Conservation (phyloP, 1,284 basidiomycete genomes). For the Ganoderma sinense region DNA sequence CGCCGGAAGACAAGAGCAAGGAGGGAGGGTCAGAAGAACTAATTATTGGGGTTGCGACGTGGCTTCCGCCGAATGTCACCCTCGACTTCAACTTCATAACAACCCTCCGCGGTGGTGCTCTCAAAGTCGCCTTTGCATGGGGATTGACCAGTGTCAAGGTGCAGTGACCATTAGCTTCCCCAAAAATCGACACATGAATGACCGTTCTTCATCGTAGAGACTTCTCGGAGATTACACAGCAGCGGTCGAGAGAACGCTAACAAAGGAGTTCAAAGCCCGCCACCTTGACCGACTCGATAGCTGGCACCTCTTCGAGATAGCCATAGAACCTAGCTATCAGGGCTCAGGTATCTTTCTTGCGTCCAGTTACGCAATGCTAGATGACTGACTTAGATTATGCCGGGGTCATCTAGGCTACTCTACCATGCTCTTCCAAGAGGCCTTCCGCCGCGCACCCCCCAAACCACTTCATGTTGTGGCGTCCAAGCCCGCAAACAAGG, state of each 20-base stretch:
- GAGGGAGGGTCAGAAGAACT: neutral
- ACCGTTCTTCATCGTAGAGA: neutral
- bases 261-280: neutral
- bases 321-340: neutral
- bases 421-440: neutral
- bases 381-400: neutral
- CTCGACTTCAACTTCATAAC: neutral
- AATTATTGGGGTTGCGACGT: neutral
- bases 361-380: neutral
- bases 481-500: neutral
- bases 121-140: neutral
- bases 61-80: neutral
- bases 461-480: neutral
- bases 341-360: neutral
- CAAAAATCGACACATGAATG: too few species aligned
- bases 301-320: slow-evolving; percentile 4
- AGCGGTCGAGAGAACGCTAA: neutral
- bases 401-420: neutral
- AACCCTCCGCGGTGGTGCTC: neutral
- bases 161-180: neutral
- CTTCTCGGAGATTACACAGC: neutral
- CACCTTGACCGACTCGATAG: neutral
- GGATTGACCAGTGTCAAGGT: slow-evolving; percentile 5
- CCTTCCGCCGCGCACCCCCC: neutral
- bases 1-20: neutral